Conservation (phyloP, 371 early-diverging fungal genomes). For the Mortierella polycephala region DNA sequence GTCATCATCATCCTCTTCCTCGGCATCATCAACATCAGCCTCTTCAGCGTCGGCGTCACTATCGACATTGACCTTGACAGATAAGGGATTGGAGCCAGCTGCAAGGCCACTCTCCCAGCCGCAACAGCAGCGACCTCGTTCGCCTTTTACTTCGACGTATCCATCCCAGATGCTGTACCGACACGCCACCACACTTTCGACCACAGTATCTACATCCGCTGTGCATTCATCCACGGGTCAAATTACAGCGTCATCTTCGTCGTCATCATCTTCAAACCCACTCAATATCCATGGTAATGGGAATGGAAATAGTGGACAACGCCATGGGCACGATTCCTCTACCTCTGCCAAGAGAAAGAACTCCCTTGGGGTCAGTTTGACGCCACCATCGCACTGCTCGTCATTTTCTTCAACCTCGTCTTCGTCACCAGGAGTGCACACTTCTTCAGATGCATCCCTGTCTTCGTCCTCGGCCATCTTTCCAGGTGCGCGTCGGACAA, state of each 20-base stretch:
- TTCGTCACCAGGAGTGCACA: conserved; percentile 14
- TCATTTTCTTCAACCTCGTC: conserved; percentile 33
- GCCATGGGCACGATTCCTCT: conserved; percentile 25
- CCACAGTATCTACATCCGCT: conserved; percentile 2
- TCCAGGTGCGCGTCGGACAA: conserved; percentile 47
- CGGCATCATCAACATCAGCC: conserved; percentile 45
- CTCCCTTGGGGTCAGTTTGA: conserved; percentile 35
- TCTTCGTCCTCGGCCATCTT: conserved; percentile 37
- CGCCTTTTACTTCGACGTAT: conserved; percentile 14
- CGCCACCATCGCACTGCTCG: conserved; percentile 23
- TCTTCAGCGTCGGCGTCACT: conserved; percentile 55
- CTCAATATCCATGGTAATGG: conserved; percentile 16
- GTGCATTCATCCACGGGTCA: conserved; percentile 15
- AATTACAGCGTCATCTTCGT: conserved; percentile 5
- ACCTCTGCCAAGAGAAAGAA: conserved; percentile 46
- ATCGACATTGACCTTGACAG: conserved; percentile 47
- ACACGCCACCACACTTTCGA: conserved; percentile 18
- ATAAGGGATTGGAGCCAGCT: conserved; percentile 23
- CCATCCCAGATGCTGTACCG: conserved; percentile 18
- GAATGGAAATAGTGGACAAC: conserved; percentile 10
- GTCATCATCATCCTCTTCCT: conserved; percentile 39
- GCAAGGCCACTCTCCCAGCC: conserved; percentile 27
- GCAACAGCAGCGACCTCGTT: conserved; percentile 16
- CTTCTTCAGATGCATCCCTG: conserved; percentile 19
- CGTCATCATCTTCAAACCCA: conserved; percentile 9